These are phyloP conservation scores for Tausonia pullulans DNA, from an alignment of 1,284 basidiomycete species.

Conservation along the genomic window DNA sequence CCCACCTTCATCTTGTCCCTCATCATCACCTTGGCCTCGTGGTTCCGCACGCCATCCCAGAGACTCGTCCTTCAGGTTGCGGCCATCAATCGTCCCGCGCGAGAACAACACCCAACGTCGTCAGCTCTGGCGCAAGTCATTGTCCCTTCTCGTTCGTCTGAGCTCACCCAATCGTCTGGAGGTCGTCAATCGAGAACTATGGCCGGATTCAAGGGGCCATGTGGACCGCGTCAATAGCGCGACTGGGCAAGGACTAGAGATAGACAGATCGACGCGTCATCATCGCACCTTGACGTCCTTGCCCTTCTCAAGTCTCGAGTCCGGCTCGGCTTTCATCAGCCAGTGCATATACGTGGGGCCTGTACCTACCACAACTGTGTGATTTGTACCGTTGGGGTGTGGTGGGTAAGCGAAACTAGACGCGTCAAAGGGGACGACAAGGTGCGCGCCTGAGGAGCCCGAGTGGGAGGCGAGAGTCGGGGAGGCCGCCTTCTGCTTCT, in stretches of 20 bases:
- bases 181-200: constrained; percentile 83
- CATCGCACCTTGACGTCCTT: constrained; percentile 69
- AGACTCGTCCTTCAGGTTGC: constrained; percentile 46
- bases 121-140: neutral
- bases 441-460: too few relatives aligned
- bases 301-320: constrained; percentile 74
- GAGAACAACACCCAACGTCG: neutral
- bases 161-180: constrained; percentile 48
- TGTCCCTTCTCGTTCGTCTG: neutral
- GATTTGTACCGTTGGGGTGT: too few relatives aligned
- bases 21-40: constrained; percentile 71
- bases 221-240: neutral
- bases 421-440: too few relatives aligned
- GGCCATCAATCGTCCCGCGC: neutral
- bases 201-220: neutral
- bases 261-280: constrained; percentile 5
- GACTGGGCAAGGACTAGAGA: neutral
- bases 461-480: too few relatives aligned
- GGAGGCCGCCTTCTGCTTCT: too few relatives aligned
- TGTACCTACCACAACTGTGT: too few relatives aligned
- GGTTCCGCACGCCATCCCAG: constrained; percentile 68
- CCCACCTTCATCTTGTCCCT: constrained; percentile 69
- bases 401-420: too few relatives aligned
- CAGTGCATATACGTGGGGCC: constrained; percentile 37
- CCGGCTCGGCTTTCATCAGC: constrained; percentile 87